These are phyloP conservation scores for Scortechinia acanthostroma DNA, from an alignment of 2,329 filamentous ascomycete species.

Conservation along the genomic window DNA sequence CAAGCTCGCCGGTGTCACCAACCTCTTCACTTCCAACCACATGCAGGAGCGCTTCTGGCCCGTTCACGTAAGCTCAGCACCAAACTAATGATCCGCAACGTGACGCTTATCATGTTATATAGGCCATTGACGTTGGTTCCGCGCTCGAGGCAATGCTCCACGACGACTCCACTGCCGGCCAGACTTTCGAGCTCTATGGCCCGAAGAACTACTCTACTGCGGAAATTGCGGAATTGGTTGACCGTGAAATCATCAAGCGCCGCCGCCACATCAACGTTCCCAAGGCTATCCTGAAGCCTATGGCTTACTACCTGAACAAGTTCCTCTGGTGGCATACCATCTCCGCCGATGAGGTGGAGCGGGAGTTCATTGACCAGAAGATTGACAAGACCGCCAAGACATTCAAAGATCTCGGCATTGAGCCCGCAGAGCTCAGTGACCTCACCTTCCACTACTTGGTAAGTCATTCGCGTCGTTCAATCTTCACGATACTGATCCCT, in stretches of 20 bases:
- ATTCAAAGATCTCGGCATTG: constrained; percentile 85
- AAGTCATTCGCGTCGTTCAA: constrained; percentile 24
- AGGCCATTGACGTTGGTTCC: constrained; percentile 83
- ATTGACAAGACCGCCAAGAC: constrained; percentile 91
- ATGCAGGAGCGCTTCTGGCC: constrained; percentile 88
- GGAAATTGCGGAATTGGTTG: constrained; percentile 80
- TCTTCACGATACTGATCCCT: constrained; percentile 21
- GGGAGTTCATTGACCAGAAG: constrained; percentile 85
- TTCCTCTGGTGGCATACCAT: constrained; percentile 81
- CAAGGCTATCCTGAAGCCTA: constrained; percentile 70
- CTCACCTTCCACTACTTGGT: constrained; percentile 92
- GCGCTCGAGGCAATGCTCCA: constrained; percentile 85
- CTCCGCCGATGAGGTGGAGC: constrained; percentile 79
- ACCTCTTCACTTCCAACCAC: constrained; percentile 76
- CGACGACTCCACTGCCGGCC: constrained; percentile 80
- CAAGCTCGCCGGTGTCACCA: constrained; percentile 72
- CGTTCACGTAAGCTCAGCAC: constrained; percentile 65
- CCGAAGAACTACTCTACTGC: constrained; percentile 85
- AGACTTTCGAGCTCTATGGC: constrained; percentile 92
- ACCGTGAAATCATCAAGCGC: constrained; percentile 85
- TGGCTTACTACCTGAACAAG: constrained; percentile 71
- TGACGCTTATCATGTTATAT: constrained; percentile 3
- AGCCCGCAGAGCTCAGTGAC: constrained; percentile 77
- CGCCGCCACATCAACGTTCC: constrained; percentile 87
- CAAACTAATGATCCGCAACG: neutral